Evolutionary conservation across 192 early-diverging fungal species (phyloP), one percentile per base, ranked within the genome.

Genomic region (Entrophospora sp.): DNA sequence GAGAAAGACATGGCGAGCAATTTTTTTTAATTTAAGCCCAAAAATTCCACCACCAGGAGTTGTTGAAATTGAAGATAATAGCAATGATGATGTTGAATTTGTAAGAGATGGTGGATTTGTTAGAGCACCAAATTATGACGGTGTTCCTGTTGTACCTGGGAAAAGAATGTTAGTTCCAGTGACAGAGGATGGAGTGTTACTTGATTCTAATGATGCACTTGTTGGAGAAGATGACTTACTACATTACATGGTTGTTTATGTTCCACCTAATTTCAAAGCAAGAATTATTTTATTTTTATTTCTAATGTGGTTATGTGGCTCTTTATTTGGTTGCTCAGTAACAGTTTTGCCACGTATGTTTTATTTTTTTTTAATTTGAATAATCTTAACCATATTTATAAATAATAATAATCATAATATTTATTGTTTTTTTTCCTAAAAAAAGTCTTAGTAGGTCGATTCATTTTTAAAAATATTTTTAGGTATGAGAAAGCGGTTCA

Each of bases 101-200:
- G 74, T 72, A 30, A 79, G 77, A 5, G 77, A 85, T 69, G 91
- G 79, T 5, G 76, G 80, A 16, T 83, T 87, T 66, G 70, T 91
- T 63, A 84, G 95, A 18, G 95, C 87, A 4, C 96, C 96, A 2
- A 88, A 89, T 25, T 73, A 83, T 27, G 94, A 99, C 68, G 85
- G 84, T 5, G 82, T 96, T 16, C 85, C 91, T 24, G 82, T 96
- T 3, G 81, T 91, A 44, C 89, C 87, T 18, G 84, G 85, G 12
- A 79, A 87, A 4, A 72, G 79, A 34, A 92, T 97, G 83, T 72
- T 97, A 40, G 82, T 97, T 8, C 92, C 87, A 12, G 78, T 90
- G 10, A 84, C 88, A 28, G 77, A 72, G 6, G 48, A 74, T 24
- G 83, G 87, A 18, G 66, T 67, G 1, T 79, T 88, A 13, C 25